These are phyloP conservation scores for Calonectria montana DNA, from an alignment of 2,329 filamentous ascomycete species.

Conservation along the genomic window DNA sequence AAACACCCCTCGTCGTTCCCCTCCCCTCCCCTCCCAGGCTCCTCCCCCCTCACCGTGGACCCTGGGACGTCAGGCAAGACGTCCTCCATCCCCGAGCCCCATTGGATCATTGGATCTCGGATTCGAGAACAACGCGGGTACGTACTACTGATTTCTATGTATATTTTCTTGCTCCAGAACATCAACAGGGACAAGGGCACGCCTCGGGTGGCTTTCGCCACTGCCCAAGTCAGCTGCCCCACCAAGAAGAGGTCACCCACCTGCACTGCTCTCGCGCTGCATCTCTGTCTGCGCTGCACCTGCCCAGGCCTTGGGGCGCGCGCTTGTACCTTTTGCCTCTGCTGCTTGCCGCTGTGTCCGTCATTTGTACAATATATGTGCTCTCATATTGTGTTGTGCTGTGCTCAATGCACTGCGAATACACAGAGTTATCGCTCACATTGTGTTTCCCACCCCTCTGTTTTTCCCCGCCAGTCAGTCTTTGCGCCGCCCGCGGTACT, in stretches of 20 bases:
- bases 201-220: constrained; percentile 44
- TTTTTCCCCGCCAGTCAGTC: background rate
- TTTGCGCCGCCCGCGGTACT: background rate
- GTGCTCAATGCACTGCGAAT: background rate
- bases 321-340: constrained; percentile 5
- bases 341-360: constrained; percentile 18
- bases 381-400: background rate
- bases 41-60: constrained; percentile 17
- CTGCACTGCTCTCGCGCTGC: constrained; percentile 23
- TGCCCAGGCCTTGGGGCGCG: constrained; percentile 1
- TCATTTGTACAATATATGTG: constrained; percentile 20
- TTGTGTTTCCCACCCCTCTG: background rate
- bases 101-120: constrained; percentile 27
- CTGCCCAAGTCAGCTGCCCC: constrained; percentile 48
- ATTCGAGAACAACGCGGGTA: constrained; percentile 26
- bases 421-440: background rate
- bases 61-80: constrained; percentile 26
- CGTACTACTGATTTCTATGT: constrained; percentile 18
- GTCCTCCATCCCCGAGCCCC: constrained; percentile 18
- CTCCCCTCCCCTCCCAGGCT: constrained; percentile 14
- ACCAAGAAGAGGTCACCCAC: constrained; percentile 38
- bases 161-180: background rate
- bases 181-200: constrained; percentile 21
- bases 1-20: constrained; percentile 6
- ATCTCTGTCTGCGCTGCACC: background rate